phyloP scores from a whole-genome alignment of 1,284 basidiomycete species.

The Tremellales sp. region DNA sequence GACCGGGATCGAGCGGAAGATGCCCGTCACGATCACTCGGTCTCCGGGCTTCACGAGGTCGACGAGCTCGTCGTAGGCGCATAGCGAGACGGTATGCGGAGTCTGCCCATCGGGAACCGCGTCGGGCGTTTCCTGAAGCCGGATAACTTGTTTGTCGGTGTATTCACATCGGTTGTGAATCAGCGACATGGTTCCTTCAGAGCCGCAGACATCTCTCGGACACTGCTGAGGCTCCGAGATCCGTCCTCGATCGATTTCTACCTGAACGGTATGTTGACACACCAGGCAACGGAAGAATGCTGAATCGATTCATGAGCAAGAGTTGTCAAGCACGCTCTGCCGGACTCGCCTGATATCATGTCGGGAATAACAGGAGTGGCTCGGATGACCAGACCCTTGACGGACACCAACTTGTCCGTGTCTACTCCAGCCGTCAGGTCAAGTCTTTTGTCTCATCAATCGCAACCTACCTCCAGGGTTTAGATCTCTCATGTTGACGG shows the following conservation, averaged over 20 bases:
- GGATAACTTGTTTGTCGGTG: slow-evolving; percentile 89
- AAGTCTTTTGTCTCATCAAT: neutral
- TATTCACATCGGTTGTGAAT: slow-evolving; percentile 97
- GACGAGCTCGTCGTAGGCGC: slow-evolving; percentile 95
- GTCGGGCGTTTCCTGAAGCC: slow-evolving; percentile 96
- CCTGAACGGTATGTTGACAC: slow-evolving; percentile 90
- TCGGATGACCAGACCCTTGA: slow-evolving; percentile 96
- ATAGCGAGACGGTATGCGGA: slow-evolving; percentile 92
- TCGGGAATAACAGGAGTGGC: slow-evolving; percentile 97
- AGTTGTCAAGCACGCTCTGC: neutral
- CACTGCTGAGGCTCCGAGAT: slow-evolving; percentile 90
- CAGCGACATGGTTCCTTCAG: slow-evolving; percentile 84
- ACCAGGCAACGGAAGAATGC: slow-evolving; percentile 98
- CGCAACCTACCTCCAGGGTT: slow-evolving; percentile 71
- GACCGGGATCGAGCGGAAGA: slow-evolving; percentile 91
- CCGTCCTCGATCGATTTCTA: slow-evolving; percentile 92
- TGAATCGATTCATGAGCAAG: slow-evolving; percentile 28
- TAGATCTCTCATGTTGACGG: slow-evolving; percentile 84
- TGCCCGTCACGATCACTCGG: slow-evolving; percentile 83
- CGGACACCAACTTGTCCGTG: slow-evolving; percentile 90
- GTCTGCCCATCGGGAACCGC: slow-evolving; percentile 97
- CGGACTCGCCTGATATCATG: slow-evolving; percentile 67
- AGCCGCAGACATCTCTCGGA: slow-evolving; percentile 85
- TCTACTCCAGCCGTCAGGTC: slow-evolving; percentile 56
- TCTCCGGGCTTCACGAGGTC: slow-evolving; percentile 94